Evolutionary conservation across 2,329 filamentous ascomycete species (phyloP).

Genomic region (Colletotrichum ledebouriae): DNA sequence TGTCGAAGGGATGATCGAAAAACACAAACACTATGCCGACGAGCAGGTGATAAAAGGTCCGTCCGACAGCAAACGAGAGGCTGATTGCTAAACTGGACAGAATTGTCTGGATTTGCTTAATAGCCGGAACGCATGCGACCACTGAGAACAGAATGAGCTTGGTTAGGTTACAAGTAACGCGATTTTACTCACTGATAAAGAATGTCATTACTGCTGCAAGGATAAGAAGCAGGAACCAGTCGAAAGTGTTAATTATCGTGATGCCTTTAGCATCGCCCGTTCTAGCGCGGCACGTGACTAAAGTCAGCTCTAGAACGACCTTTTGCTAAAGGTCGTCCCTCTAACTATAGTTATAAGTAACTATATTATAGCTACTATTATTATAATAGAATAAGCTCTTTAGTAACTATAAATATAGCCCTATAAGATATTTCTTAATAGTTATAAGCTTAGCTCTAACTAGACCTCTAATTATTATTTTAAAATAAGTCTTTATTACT

Average conservation of each 20-base stretch:
- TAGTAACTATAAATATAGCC: too few relatives aligned
- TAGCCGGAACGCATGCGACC: conserved; percentile 45
- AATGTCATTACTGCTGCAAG: conserved; percentile 47
- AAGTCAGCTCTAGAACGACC: too few relatives aligned
- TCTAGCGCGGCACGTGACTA: too few relatives aligned
- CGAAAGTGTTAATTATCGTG: conserved; percentile 50
- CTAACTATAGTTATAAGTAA: too few relatives aligned
- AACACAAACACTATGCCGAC: conserved; percentile 79
- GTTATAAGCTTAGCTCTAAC: too few relatives aligned
- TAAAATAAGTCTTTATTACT: too few relatives aligned
- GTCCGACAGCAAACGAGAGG: conserved; percentile 79
- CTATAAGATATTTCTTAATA: too few relatives aligned
- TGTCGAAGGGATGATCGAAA: conserved; percentile 80
- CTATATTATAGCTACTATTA: too few relatives aligned
- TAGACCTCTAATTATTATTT: too few relatives aligned
- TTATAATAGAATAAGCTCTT: too few relatives aligned
- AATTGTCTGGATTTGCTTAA: conserved; percentile 48
- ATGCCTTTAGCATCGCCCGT: too few relatives aligned
- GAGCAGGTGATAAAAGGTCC: conserved; percentile 78
- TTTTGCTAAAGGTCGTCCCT: too few relatives aligned
- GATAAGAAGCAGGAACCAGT: conserved; percentile 47
- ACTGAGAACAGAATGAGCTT: conserved; percentile 27
- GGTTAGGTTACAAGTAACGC: background rate
- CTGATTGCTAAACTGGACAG: conserved; percentile 55
- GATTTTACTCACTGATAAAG: conserved; percentile 44